phyloP scores from a whole-genome alignment of 2,329 filamentous ascomycete genomes.

The Hymenoscyphus fructigenus region DNA sequence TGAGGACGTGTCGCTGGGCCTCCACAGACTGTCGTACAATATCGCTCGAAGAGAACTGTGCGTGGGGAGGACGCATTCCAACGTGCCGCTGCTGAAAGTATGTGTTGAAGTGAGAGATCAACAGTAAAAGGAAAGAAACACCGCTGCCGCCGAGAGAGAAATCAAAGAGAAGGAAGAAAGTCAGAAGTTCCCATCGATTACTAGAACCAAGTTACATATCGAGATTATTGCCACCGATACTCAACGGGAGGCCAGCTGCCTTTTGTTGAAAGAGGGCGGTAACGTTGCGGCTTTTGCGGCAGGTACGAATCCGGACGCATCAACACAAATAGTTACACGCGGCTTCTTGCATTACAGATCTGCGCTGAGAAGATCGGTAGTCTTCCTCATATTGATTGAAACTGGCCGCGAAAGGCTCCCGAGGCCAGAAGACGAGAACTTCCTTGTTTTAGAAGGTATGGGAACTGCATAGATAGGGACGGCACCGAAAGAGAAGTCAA shows the following conservation, averaged over 20 bases:
- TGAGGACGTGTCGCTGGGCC: constrained; percentile 9
- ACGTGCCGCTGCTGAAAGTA: not conserved
- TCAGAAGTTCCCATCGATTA: not conserved
- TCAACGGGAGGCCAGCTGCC: not conserved
- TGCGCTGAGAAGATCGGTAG: constrained; percentile 14
- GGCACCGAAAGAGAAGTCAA: not conserved
- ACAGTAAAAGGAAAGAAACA: not conserved
- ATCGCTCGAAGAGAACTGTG: not conserved
- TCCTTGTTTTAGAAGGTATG: too few relatives aligned
- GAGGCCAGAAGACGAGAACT: not conserved
- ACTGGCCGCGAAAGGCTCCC: not conserved
- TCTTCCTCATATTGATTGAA: not conserved
- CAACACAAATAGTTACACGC: constrained; percentile 5
- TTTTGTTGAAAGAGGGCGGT: not conserved
- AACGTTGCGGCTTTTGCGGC: constrained; percentile 5
- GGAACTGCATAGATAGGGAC: not conserved
- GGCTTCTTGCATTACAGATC: not conserved
- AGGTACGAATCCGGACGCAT: not conserved
- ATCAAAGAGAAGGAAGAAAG: not conserved
- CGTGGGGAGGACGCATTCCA: constrained; percentile 3
- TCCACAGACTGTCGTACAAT: constrained; percentile 4
- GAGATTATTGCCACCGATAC: not conserved
- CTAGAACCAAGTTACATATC: constrained; percentile 1
- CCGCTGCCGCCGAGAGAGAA: not conserved
- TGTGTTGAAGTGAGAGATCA: not conserved